A percentile compares a stretch with the other conserved stretches of the same genome.
Conservation (phyloP, 2,329 filamentous ascomycete species). For the Aulographum hederae region DNA sequence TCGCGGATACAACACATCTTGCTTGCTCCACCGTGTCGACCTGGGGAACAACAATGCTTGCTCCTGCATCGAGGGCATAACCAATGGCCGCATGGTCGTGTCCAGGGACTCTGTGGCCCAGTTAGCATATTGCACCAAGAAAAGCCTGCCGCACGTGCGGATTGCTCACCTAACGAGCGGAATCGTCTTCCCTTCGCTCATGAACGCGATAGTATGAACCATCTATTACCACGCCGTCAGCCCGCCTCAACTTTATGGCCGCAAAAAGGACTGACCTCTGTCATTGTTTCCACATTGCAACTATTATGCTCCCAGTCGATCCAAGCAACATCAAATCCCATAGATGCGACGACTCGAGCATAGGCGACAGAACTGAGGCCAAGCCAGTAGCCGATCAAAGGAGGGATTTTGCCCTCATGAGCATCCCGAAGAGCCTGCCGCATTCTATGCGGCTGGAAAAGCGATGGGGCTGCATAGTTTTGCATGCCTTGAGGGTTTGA, state of each 20-base stretch:
- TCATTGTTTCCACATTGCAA: constrained; percentile 32
- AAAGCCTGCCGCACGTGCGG: no score
- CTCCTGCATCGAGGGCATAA: constrained; percentile 30
- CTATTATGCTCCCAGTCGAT: constrained; percentile 31
- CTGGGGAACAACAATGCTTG: constrained; percentile 28
- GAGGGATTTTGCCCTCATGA: constrained; percentile 26
- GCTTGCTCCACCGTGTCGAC: constrained; percentile 29
- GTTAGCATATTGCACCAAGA: no score
- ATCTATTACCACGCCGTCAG: no score
- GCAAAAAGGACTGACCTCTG: no score
- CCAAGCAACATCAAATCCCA: constrained; percentile 26
- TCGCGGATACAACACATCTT: constrained; percentile 22
- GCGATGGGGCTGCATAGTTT: constrained; percentile 24
- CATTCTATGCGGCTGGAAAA: constrained; percentile 28
- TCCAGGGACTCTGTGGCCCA: neutral
- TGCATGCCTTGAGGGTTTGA: no score
- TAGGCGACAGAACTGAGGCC: constrained; percentile 22
- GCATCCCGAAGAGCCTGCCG: constrained; percentile 29
- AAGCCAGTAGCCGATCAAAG: constrained; percentile 24
- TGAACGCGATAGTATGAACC: constrained; percentile 13
- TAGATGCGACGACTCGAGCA: constrained; percentile 22
- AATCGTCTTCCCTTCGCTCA: constrained; percentile 26
- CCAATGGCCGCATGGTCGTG: constrained; percentile 16
- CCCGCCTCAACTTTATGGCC: no score
- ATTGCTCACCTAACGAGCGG: constrained; percentile 29